phyloP scores from a whole-genome alignment of 805 yeast genomes.

The Grigorovia humatica region DNA sequence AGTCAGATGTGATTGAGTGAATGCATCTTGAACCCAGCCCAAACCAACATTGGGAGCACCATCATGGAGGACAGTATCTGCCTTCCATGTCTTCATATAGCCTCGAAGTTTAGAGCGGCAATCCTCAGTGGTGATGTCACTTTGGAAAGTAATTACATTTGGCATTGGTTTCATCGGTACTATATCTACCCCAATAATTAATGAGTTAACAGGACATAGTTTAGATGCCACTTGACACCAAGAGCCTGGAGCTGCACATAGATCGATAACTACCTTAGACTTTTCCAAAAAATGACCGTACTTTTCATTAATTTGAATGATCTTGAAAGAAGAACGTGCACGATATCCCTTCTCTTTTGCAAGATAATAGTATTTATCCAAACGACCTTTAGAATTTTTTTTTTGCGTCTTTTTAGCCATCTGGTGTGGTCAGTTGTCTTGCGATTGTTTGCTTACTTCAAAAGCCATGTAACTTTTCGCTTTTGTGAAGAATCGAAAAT shows the following conservation, averaged over 20 bases:
- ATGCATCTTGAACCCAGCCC: constrained; percentile 99
- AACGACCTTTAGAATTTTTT: constrained; percentile 97
- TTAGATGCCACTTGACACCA: constrained; percentile 99
- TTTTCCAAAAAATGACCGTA: constrained; percentile 91
- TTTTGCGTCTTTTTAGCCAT: constrained; percentile 84
- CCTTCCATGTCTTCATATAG: constrained; percentile 97
- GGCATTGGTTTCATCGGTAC: constrained; percentile 97
- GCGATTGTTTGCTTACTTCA: too few relatives aligned
- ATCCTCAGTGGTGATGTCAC: constrained; percentile 96
- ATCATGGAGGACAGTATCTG: constrained; percentile 94
- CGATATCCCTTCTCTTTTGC: constrained; percentile 98
- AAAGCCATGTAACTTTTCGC: too few relatives aligned
- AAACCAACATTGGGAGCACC: constrained; percentile 99
- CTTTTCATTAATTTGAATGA: constrained; percentile 90
- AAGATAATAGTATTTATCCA: constrained; percentile 89
- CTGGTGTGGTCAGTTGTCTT: not conserved
- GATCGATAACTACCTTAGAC: constrained; percentile 90
- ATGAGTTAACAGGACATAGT: constrained; percentile 81
- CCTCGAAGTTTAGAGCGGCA: constrained; percentile 92
- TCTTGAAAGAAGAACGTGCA: constrained; percentile 96
- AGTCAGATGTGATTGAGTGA: constrained; percentile 92
- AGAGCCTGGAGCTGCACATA: constrained; percentile 99
- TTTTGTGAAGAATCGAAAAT: too few relatives aligned
- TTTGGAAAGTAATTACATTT: constrained; percentile 85
- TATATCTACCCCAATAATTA: constrained; percentile 97